Evolutionary conservation across 768 basidiomycete genomes (phyloP).

Genomic region (Podaxis carcinomalis): DNA sequence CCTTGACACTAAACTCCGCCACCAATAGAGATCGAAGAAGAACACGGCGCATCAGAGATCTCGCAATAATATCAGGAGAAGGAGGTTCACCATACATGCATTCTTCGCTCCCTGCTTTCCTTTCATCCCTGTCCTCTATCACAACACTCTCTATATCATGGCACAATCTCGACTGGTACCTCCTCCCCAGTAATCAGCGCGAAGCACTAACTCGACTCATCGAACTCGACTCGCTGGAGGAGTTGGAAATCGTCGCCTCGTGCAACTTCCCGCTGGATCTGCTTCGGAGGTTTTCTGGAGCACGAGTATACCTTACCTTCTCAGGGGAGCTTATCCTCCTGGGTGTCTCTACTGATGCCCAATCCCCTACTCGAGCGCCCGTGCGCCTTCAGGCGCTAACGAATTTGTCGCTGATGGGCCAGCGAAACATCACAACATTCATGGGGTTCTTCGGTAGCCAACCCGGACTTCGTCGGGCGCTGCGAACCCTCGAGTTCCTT

Average conservation of each 20-base stretch:
- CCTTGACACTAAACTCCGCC: background rate
- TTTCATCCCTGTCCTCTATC: background rate
- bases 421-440: slow-evolving; percentile 1
- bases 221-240: background rate
- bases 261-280: slow-evolving; percentile 8
- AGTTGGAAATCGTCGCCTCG: slow-evolving; percentile 1
- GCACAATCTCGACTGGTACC: slow-evolving; percentile 4
- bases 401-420: background rate
- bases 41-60: background rate
- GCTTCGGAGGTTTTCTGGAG: slow-evolving; percentile 3
- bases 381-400: background rate
- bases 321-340: background rate
- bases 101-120: background rate
- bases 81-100: slow-evolving; percentile 1
- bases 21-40: background rate
- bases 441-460: slow-evolving; percentile 1
- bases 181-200: background rate
- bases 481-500: background rate
- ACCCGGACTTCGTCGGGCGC: background rate
- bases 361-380: background rate
- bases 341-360: background rate
- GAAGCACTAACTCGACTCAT: background rate
- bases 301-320: background rate
- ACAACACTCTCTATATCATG: slow-evolving; percentile 3
- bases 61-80: background rate